Base-by-base conservation (phyloP, 441 rosid genomes). In the Monsonia emarginata region DNA sequence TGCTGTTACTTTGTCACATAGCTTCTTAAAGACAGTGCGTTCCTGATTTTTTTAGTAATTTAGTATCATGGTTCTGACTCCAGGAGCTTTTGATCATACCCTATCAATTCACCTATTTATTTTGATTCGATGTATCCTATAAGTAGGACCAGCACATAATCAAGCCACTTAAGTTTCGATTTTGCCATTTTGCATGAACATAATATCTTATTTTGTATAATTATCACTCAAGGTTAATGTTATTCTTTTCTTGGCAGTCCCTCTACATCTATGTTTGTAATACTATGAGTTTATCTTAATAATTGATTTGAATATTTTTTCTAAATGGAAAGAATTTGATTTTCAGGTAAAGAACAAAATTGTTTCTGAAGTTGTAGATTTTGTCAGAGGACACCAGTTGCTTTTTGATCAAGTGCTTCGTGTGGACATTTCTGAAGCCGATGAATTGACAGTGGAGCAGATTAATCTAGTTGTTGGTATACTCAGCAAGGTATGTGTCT, bases 401-500 rank as follows among this genome's bases (percentile, higher is more conserved):
- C 83, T 93, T 36, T 86, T 86, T 68, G 93, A 87, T 83, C 96
- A 89, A 75, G 82, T 88, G 78, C 91, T 93, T 68, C 89, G 81
- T 21, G 85, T 79, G 77, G 91, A 93, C 65, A 64, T 87, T 73
- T 76, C 80, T 77, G 80, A 76, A 65, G 87, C 85, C 65, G 87
- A 87, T 82, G 95, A 88, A 72, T 69, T 84, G 79, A 80, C 80
- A 74, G 81, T 83, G 90, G 98, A 90, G 82, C 97, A 89, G 79
- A 83, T 88, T 54, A 85, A 83, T 80, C 96, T 94, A 67, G 85
- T 89, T 64, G 97, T 89, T 79, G 98, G 97, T 72, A 84, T 86
- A 70, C 83, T 94, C 38, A 86, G 88, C 85, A 94, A 90, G 93
- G 98, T 83, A 75, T 70, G 69, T 58, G 63, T 30, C 52, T 48